A percentile compares a stretch with the other conserved stretches of the same genome.
These are phyloP conservation scores for Torrubiella hemipterigena DNA, from an alignment of 2,329 filamentous ascomycete species.

Conservation along the genomic window DNA sequence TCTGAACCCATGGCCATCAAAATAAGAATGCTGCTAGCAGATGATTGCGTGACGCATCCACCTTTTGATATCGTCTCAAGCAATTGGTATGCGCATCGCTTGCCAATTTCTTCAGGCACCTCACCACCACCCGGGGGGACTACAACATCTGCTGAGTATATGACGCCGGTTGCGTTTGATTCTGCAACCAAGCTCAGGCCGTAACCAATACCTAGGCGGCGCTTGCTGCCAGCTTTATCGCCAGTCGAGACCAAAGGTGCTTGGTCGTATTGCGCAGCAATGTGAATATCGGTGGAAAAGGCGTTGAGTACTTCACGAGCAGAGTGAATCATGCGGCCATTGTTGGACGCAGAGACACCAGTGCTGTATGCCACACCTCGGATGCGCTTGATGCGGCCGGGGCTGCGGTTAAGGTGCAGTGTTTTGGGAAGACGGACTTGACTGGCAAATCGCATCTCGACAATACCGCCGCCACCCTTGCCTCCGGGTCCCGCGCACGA, in stretches of 20 bases:
- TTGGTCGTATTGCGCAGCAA: conserved; percentile 69
- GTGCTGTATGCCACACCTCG: conserved; percentile 89
- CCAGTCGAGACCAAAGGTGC: conserved; percentile 43
- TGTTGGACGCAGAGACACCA: conserved; percentile 85
- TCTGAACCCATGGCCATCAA: conserved; percentile 98
- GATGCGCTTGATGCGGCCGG: conserved; percentile 77
- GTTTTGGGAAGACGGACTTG: conserved; percentile 92
- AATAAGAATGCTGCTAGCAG: conserved; percentile 63
- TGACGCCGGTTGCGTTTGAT: conserved; percentile 64
- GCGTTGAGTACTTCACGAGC: conserved; percentile 79
- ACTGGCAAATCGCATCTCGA: conserved; percentile 88
- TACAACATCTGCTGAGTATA: conserved; percentile 79
- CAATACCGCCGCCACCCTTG: conserved; percentile 73
- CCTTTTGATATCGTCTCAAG: conserved; percentile 72
- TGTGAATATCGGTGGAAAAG: conserved; percentile 78
- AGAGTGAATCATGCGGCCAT: conserved; percentile 86
- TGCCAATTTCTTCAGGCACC: conserved; percentile 83
- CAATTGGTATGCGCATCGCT: conserved; percentile 77
- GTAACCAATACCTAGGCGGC: conserved; percentile 76
- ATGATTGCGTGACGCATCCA: conserved; percentile 65
- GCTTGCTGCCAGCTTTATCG: conserved; percentile 42
- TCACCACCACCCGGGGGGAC: conserved; percentile 67
- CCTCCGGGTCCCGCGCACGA: conserved; percentile 68
- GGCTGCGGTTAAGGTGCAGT: conserved; percentile 69
- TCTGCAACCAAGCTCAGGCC: conserved; percentile 86